Base-by-base conservation (phyloP, 2,329 filamentous ascomycete species). In the Sclerotinia trifoliorum region DNA sequence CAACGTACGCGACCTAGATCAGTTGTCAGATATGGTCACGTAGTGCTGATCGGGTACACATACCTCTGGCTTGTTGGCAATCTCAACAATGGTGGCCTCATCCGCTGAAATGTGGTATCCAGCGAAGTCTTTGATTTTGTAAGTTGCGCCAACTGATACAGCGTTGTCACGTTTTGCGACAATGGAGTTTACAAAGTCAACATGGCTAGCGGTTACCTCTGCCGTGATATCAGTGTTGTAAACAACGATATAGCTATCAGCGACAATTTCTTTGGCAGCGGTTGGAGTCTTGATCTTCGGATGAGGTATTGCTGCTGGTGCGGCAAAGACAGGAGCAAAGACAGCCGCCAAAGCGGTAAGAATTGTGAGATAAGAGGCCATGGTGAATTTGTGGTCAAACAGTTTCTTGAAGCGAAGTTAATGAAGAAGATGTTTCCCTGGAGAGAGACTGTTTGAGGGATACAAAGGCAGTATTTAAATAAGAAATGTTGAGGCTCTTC, bases 181-280 rank as follows among this genome's bases (percentile, higher is more conserved):
- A 56, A 82, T 77, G 54, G 80, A 75, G 68, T 79, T 81, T 74
- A 87, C 81, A 67, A 78, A 80, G 44, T 80, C 77, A 74, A 85
- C 79, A 76, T 86, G 84, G 61, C 81, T 78, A 49, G 79, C 77
- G 73, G 89, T 83, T 49, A 79, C 79, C 21, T 81, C 81, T 29
- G 82, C 79, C 70, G 79, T 80, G 72, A 82, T 83, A 67, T 81
- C 83, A 71, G 80, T 80, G 77, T 88, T 86, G 80, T 88, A 89
- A 68, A 90, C 86, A 66, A 89, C 86, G 70, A 90, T 89, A 78
- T 88, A 90, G 61, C 81, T 81, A 79, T 86, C 83, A 42, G 83
- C 79, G 52, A 89, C 81, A 69, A 84, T 77, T 73, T 86, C 79
- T 13, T 72, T 72, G 66, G 81, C 82, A 44, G 81, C 77, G 2